Conservation (phyloP, 129 eudicot species). For the Erigeron canadensis region DNA sequence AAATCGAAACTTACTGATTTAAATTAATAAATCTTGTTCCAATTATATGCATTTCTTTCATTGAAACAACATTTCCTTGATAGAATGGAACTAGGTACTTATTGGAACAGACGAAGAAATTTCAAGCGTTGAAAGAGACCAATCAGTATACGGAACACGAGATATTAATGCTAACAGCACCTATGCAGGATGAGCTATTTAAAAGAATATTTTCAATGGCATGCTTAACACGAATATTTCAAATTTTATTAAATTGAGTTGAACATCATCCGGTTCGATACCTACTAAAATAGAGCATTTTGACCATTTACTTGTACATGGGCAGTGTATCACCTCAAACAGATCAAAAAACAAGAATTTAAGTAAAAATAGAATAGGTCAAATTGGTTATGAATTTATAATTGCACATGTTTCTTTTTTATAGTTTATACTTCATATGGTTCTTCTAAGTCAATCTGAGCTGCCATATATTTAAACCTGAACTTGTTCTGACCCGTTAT, state of each 20-base stretch:
- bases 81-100: slow-evolving; percentile 57
- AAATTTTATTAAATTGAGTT: neutral
- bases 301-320: neutral
- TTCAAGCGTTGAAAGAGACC: slow-evolving; percentile 8
- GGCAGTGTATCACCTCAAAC: neutral
- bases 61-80: neutral
- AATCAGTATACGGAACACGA: slow-evolving; percentile 33
- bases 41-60: neutral
- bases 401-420: no score
- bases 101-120: neutral
- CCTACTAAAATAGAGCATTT: neutral
- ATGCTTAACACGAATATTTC: neutral
- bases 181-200: slow-evolving; percentile 46
- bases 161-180: slow-evolving; percentile 22
- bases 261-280: neutral
- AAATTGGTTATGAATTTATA: neutral
- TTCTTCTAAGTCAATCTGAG: neutral
- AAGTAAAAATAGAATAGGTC: neutral
- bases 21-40: neutral
- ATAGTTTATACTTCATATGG: neutral
- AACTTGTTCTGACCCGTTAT: neutral
- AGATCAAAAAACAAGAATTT: neutral
- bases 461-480: neutral
- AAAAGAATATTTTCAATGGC: slow-evolving; percentile 68
- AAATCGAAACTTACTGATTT: slow-evolving; percentile 9